Evolutionary conservation across 129 eudicot species (phyloP).

Genomic region (Rutidosis leptorrhynchoides): DNA sequence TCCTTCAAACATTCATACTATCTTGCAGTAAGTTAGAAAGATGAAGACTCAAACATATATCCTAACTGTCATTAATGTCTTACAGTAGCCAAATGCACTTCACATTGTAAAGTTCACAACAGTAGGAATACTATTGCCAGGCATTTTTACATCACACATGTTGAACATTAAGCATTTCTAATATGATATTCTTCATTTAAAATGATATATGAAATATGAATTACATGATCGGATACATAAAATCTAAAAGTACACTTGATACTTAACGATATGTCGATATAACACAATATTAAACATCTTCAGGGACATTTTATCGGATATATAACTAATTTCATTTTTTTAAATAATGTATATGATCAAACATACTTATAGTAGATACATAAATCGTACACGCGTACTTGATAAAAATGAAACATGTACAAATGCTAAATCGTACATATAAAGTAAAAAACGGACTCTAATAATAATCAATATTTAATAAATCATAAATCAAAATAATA

Average conservation of each 20-base stretch:
- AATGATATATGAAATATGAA: neutral
- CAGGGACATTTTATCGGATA: neutral
- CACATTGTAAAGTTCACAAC: too few species aligned
- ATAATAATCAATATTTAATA: neutral
- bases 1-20: neutral
- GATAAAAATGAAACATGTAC: neutral
- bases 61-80: slow-evolving; percentile 1
- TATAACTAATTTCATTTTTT: neutral
- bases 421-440: neutral
- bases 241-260: neutral
- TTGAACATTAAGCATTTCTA: neutral
- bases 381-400: neutral
- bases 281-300: neutral
- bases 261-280: neutral
- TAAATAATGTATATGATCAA: neutral
- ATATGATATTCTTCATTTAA: too few species aligned
- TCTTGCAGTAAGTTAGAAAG: neutral
- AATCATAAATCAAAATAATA: neutral
- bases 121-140: neutral
- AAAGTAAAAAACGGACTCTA: neutral
- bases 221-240: neutral
- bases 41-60: slow-evolving; percentile 9
- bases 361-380: neutral
- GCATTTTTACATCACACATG: neutral
- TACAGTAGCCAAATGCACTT: neutral